Evolutionary conservation across 2,329 filamentous ascomycete species (phyloP), one percentile per base, ranked within the genome.

Genomic region (Aspergillus hortae): DNA sequence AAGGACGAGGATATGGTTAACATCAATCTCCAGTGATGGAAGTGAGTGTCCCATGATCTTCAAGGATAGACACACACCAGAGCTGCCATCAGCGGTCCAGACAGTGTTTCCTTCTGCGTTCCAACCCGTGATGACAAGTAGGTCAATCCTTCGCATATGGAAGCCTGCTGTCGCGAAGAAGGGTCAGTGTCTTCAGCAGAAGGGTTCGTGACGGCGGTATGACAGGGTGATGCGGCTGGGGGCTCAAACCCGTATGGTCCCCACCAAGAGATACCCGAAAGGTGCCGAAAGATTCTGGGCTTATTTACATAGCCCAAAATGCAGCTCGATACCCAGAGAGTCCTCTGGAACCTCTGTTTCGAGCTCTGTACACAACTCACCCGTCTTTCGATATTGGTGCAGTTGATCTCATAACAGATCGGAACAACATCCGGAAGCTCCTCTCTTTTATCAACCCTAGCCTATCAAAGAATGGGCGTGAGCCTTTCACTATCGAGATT

Each of bases 351-450:
- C 74, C 76, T 0, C 63, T 79, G 0, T 79, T 80, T 51, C 74
- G 75, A 36, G 66, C 76, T 0, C 52, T 79, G 4, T 74, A 69
- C 53, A 57, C 66, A 25, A 57, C 59, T 6, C 43, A 75, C 19
- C 74, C 76, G 10, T 61, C 62, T 0, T 62, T 59, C 44, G 66
- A 77, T 47, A 61, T 79, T 14, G 25, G 56, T 21, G 38, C 59
- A 0, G 55, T 74, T 44, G 72, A 79, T 56, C 51, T 80, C 10
- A 65, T 80, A 17, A 75, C 71, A 2, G 77, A 79, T 55, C 63
- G 75, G 27, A 78, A 77, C 61, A 78, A 75, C 46, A 69, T 80
- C 46, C 74, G 76, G 27, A 80, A 80, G 59, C 72, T 80, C 17
- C 65, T 80, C 1, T 65, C 66, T 2, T 78, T 80, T 53, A 54